These are phyloP conservation scores for Jasminum sambac DNA, from an alignment of 257 asterid genomes.

Conservation along the genomic window DNA sequence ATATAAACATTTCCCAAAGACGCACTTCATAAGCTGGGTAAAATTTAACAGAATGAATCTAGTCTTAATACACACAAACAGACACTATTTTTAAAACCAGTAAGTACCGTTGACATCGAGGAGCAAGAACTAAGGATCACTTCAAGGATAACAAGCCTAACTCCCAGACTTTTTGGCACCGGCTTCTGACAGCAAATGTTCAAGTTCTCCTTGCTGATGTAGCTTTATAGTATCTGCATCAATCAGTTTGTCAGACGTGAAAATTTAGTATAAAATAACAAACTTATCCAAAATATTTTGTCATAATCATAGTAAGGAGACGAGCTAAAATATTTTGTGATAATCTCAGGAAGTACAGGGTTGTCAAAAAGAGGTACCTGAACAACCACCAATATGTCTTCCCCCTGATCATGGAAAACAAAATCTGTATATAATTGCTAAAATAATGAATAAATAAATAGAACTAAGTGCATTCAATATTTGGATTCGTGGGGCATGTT, in stretches of 20 bases:
- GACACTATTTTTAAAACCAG: no score
- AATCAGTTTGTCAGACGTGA: neutral
- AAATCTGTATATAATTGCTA: slow-evolving; percentile 13
- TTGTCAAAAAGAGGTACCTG: slow-evolving; percentile 48
- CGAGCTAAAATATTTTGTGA: neutral
- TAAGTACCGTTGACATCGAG: no score
- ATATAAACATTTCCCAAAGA: no score
- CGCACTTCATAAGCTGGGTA: no score
- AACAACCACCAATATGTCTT: slow-evolving; percentile 88
- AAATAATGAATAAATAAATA: neutral
- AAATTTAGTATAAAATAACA: neutral
- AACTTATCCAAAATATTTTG: no score
- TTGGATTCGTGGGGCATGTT: no score
- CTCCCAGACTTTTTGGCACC: slow-evolving; percentile 38
- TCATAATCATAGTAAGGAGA: neutral
- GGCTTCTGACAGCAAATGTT: slow-evolving; percentile 59
- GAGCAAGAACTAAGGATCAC: neutral
- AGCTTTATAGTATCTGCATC: slow-evolving; percentile 64
- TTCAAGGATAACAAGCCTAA: slow-evolving; percentile 17
- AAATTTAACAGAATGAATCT: no score
- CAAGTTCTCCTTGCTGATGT: slow-evolving; percentile 64
- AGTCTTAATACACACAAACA: no score
- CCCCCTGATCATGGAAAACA: slow-evolving; percentile 54
- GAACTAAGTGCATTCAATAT: slow-evolving; percentile 1
- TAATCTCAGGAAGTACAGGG: neutral